Percentiles rank a stretch among this genome's conserved stretches.
These are phyloP conservation scores for Poterioochromonas sp. DNA, from an alignment of 352 stramenopile genomes.

Conservation along the genomic window DNA sequence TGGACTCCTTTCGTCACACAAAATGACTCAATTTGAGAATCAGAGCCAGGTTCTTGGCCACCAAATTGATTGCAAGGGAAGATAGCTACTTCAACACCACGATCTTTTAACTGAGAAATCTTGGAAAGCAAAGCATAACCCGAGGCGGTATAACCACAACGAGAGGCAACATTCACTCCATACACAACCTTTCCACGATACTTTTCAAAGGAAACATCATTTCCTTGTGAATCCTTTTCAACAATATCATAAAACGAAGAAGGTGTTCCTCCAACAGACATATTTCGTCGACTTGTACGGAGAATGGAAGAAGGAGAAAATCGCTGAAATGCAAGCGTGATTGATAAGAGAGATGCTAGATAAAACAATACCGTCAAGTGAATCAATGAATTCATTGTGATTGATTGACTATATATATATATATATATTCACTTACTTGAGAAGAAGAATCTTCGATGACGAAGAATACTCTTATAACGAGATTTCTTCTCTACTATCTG, in stretches of 20 bases:
- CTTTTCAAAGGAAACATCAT: neutral
- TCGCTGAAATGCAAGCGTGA: no score
- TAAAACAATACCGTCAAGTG: no score
- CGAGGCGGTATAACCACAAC: neutral
- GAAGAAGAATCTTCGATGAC: no score
- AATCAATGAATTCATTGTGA: no score
- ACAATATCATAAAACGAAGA: neutral
- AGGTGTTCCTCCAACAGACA: no score
- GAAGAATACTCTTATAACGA: no score
- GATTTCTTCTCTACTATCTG: no score
- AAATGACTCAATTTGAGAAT: neutral
- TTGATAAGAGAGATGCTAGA: no score
- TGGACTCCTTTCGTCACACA: neutral
- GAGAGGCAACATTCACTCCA: neutral
- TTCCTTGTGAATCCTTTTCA: constrained; percentile 10
- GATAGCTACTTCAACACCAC: neutral
- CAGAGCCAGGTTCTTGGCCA: neutral
- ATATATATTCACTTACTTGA: no score
- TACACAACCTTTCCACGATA: neutral
- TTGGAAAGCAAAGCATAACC: neutral
- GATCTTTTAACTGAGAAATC: neutral
- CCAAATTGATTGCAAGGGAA: constrained; percentile 9
- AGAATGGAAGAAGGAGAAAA: no score
- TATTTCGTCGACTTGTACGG: no score
- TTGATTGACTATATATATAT: no score